Evolutionary conservation across 2,329 filamentous ascomycete genomes (phyloP), one percentile per base, ranked within the genome.

Genomic region (Coniochaeta sp.): DNA sequence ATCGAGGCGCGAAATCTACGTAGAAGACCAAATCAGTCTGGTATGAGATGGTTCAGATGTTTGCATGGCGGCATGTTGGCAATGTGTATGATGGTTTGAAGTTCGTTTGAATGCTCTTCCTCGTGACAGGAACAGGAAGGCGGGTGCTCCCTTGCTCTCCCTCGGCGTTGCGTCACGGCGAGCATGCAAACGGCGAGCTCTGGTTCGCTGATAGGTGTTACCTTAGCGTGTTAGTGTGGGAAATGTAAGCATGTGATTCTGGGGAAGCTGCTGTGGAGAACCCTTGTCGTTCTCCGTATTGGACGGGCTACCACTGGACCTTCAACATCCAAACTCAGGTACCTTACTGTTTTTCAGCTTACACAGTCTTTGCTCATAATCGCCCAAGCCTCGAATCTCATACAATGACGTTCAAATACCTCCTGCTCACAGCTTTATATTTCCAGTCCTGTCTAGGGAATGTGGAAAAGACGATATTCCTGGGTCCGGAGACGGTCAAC

Each of bases 391-490:
- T 26, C 14, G 22, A n/a, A 9, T 38, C 54, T 2, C 10, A n/a
- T n/a, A 36, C 16, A 24, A 55, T 55, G 54, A 10, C 30, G 9
- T 12, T 36, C 54, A 55, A 36, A 38, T 55, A 24, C 54, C 30
- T 55, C 30, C 17, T 38, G 7, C n/a, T 26, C 17, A 7, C 8
- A 38, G 10, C 16, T n/a, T n/a, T 55, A 14, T 36, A 17, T n/a
- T 2, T 55, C 8, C 30, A 38, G 17, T 14, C 32, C 10, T 34
- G 28, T 22, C n/a, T 55, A 36, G 91, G 89, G 72, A 98, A 99
- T 73, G 89, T 89, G 59, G 95, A 98, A 73, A 99, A 99, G 76
- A 81, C 84, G 66, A 91, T 98, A 69, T 98, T 99, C 77, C 78
- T 89, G 38, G 91, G 85, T 24, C 92, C 93, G 12, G 70, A 76